A percentile compares a stretch with the other conserved stretches of the same genome.
These are phyloP conservation scores for Bolboschoenoplectus hybrid DNA, from an alignment of 202 grass and related monocot genomes.

Conservation along the genomic window DNA sequence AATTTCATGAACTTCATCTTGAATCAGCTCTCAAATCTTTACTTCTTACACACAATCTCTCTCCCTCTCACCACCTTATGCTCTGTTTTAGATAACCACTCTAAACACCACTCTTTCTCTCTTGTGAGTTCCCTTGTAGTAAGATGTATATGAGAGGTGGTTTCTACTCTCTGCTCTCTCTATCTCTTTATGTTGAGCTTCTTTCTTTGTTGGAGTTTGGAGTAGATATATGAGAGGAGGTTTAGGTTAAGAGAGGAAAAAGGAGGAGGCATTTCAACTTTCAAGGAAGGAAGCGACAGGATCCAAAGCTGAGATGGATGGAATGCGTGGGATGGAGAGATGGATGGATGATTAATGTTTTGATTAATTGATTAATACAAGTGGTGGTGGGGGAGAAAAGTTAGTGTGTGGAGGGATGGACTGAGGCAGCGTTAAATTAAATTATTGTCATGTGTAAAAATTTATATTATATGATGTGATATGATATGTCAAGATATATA, in stretches of 20 bases:
- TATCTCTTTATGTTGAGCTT: not conserved
- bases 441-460: conserved; percentile 22
- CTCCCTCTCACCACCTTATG: conserved; percentile 28
- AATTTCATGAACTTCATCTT: conserved; percentile 99
- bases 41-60: not conserved
- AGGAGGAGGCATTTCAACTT: not conserved
- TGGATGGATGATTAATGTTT: conserved; percentile 18
- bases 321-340: conserved; percentile 7
- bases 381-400: conserved; percentile 9
- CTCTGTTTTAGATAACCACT: not conserved
- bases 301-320: conserved; percentile 41
- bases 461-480: not conserved
- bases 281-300: conserved; percentile 26
- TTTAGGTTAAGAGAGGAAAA: not conserved
- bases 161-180: conserved; percentile 13
- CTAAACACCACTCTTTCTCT: not conserved
- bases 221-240: conserved; percentile 35
- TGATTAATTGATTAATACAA: conserved; percentile 39
- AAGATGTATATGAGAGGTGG: not conserved
- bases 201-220: not conserved
- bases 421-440: conserved; percentile 26
- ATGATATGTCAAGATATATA: not conserved
- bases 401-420: not conserved
- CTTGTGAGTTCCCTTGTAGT: conserved; percentile 18
- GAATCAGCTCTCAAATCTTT: conserved; percentile 27